Percentiles rank a stretch among this genome's conserved stretches.
These are phyloP conservation scores for Psilocybe subaeruginosa DNA, from an alignment of 768 basidiomycete species.

Conservation along the genomic window DNA sequence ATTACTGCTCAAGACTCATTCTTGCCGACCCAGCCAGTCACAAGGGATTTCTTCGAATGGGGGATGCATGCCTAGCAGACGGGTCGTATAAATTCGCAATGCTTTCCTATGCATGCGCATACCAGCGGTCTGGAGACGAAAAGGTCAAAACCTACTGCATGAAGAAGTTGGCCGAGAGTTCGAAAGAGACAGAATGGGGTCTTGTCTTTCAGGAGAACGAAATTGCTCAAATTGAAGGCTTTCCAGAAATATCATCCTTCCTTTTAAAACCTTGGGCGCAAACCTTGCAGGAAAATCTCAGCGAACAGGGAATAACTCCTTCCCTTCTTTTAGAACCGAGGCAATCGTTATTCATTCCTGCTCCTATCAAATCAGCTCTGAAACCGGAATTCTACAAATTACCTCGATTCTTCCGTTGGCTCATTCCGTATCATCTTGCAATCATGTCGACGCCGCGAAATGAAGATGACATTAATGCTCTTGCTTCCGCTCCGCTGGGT, in stretches of 20 bases:
- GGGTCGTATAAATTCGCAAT: slow-evolving; percentile 51
- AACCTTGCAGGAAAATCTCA: slow-evolving; percentile 34
- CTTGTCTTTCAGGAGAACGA: slow-evolving; percentile 45
- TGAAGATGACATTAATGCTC: slow-evolving; percentile 49
- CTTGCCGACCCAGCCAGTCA: slow-evolving; percentile 34
- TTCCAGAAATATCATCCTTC: slow-evolving; percentile 25
- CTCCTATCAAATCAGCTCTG: neutral
- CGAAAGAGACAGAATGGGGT: slow-evolving; percentile 57
- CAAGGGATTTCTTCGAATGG: slow-evolving; percentile 54
- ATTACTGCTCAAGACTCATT: slow-evolving; percentile 36
- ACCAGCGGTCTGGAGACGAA: slow-evolving; percentile 38
- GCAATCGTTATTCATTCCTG: slow-evolving; percentile 42
- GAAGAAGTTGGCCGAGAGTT: slow-evolving; percentile 47
- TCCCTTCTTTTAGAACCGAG: slow-evolving; percentile 44
- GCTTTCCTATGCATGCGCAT: slow-evolving; percentile 55
- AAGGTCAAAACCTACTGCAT: slow-evolving; percentile 45
- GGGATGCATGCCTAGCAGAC: slow-evolving; percentile 40
- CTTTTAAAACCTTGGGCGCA: slow-evolving; percentile 47
- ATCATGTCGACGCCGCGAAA: slow-evolving; percentile 62
- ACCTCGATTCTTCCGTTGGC: slow-evolving; percentile 66
- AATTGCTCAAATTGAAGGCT: slow-evolving; percentile 35
- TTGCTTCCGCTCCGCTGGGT: slow-evolving; percentile 49
- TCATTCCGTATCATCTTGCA: slow-evolving; percentile 59
- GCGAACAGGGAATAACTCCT: slow-evolving; percentile 34
- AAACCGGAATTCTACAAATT: slow-evolving; percentile 38